Evolutionary conservation across 176 grass and related monocot genomes (phyloP).

Genomic region (Eleusine indica): DNA sequence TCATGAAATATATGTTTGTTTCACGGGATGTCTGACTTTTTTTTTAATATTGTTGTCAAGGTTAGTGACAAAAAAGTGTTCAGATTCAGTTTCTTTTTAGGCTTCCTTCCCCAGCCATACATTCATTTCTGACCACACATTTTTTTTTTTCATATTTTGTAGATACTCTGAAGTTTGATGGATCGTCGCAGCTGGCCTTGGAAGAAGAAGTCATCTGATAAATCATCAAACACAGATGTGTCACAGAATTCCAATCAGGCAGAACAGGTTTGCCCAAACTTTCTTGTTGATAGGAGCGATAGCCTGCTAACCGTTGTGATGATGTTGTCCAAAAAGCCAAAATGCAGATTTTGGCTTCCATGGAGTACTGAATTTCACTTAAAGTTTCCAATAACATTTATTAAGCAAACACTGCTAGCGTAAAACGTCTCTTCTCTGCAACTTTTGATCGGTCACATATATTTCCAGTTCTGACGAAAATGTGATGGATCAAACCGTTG

Average conservation of each 20-base stretch:
- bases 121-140: slow-evolving; percentile 13
- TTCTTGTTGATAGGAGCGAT: slow-evolving; percentile 23
- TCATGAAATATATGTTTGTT: background rate
- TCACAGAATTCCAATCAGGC: slow-evolving; percentile 57
- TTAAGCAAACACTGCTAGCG: background rate
- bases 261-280: slow-evolving; percentile 59
- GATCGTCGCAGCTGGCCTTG: slow-evolving; percentile 97
- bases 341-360: background rate
- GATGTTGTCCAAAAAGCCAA: background rate
- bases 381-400: background rate
- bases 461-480: background rate
- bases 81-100: slow-evolving; percentile 3
- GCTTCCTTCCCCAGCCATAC: background rate
- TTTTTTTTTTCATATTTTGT: slow-evolving; percentile 22
- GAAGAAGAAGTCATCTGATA: slow-evolving; percentile 99
- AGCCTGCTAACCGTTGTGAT: slow-evolving; percentile 7
- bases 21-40: background rate
- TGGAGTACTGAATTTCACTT: background rate
- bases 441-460: background rate
- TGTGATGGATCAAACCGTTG: background rate
- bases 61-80: background rate
- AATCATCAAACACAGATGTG: slow-evolving; percentile 54
- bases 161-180: slow-evolving; percentile 55
- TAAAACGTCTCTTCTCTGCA: background rate
- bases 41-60: background rate